Evolutionary conservation across 345 rosid genomes (phyloP).

Genomic region (Hirschfeldia incana): DNA sequence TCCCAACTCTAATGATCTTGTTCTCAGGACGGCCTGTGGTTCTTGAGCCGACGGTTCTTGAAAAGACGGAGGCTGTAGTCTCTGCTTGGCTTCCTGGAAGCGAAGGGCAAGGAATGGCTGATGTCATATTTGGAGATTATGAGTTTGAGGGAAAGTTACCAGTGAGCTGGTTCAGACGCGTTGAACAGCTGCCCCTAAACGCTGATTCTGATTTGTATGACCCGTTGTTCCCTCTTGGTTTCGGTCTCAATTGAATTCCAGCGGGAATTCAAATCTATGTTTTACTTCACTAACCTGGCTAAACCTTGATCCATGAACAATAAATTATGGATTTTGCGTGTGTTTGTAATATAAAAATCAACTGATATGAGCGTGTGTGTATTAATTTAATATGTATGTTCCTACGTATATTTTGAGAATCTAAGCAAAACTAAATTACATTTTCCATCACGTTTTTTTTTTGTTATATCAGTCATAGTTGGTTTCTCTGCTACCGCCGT

Average conservation of each 20-base stretch:
- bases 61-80: conserved; percentile 59
- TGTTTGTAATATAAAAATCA: neutral
- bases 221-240: conserved; percentile 72
- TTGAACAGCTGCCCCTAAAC: conserved; percentile 37
- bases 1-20: conserved; percentile 64
- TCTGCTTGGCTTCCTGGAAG: conserved; percentile 95
- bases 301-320: neutral
- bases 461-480: neutral
- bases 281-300: too few relatives aligned
- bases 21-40: conserved; percentile 78
- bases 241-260: conserved; percentile 24
- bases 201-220: conserved; percentile 43
- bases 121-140: conserved; percentile 69
- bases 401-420: neutral
- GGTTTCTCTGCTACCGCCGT: too few relatives aligned
- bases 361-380: neutral
- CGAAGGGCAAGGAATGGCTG: conserved; percentile 69
- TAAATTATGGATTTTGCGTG: neutral
- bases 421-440: neutral
- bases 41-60: conserved; percentile 54
- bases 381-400: neutral
- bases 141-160: conserved; percentile 67
- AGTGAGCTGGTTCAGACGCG: conserved; percentile 69
- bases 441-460: neutral
- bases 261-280: neutral